Conservation (phyloP, 164 flowering plant genomes). For the Litsea cubeba region DNA sequence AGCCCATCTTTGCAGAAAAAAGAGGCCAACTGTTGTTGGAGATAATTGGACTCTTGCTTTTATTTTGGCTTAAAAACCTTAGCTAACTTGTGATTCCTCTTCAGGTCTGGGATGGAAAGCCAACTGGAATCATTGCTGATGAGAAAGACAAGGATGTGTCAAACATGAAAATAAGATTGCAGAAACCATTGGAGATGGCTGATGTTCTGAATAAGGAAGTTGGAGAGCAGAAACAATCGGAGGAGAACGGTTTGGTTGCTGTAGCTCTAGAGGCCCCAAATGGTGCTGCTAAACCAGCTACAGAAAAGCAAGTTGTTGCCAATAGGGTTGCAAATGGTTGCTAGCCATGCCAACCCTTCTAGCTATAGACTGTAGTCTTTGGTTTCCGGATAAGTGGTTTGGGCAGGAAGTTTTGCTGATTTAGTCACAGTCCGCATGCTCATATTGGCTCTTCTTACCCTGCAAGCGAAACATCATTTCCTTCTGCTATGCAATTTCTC, state of each 20-base stretch:
- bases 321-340: conserved; percentile 43
- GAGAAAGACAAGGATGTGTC: conserved; percentile 39
- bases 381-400: conserved; percentile 14
- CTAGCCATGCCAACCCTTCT: conserved; percentile 11
- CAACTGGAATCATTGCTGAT: conserved; percentile 15
- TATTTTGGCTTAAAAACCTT: background rate
- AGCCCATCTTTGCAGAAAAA: too few relatives aligned
- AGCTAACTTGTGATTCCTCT: background rate
- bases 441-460: conserved; percentile 1
- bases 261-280: conserved; percentile 33
- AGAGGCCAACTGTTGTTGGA: too few relatives aligned
- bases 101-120: conserved; percentile 68
- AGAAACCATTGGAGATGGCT: conserved; percentile 32
- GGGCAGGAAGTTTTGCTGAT: conserved; percentile 13
- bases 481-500: background rate
- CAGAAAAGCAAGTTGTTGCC: too few relatives aligned
- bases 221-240: conserved; percentile 17
- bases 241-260: conserved; percentile 32
- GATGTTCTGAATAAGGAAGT: conserved; percentile 26
- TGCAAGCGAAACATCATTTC: background rate
- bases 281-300: conserved; percentile 31
- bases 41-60: too few relatives aligned
- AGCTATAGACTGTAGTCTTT: background rate
- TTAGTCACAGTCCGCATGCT: background rate
- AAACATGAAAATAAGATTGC: conserved; percentile 21